These are phyloP conservation scores for Trypanosoma cruzi DNA, from an alignment of 208 protist species.

Conservation along the genomic window DNA sequence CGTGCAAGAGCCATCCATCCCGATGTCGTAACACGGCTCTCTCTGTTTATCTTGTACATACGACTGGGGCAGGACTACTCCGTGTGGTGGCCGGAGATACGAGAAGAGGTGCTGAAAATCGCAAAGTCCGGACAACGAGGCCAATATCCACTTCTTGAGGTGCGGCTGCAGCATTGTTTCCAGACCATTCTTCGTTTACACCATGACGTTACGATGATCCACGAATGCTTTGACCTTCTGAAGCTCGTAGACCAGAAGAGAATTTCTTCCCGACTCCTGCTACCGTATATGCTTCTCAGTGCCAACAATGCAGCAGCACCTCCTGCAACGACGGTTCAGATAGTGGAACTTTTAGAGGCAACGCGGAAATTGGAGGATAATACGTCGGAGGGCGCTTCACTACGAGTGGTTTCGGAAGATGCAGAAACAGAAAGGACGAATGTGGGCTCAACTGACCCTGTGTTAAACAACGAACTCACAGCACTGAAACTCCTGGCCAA, in stretches of 20 bases:
- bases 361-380: constrained; percentile 1
- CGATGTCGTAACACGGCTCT: constrained; percentile 80
- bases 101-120: constrained; percentile 49
- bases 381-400: not conserved
- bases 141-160: constrained; percentile 60
- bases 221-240: constrained; percentile 72
- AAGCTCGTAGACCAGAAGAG: constrained; percentile 35
- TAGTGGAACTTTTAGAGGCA: constrained; percentile 42
- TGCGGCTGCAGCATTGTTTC: constrained; percentile 85
- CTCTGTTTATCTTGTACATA: constrained; percentile 82
- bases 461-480: constrained; percentile 74
- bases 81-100: constrained; percentile 68
- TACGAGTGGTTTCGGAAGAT: not conserved
- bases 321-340: constrained; percentile 54
- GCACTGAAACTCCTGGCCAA: constrained; percentile 78
- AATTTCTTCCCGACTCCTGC: constrained; percentile 50
- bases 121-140: constrained; percentile 10
- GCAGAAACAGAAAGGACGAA: not conserved
- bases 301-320: constrained; percentile 60
- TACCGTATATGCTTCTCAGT: constrained; percentile 81
- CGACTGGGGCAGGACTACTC: constrained; percentile 68
- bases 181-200: constrained; percentile 81
- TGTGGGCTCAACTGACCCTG: constrained; percentile 19
- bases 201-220: constrained; percentile 55
- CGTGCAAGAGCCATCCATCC: constrained; percentile 45